A percentile compares a stretch with the other conserved stretches of the same genome.
phyloP scores from a whole-genome alignment of 164 flowering plant species.

The Dillenia suffruticosa region DNA sequence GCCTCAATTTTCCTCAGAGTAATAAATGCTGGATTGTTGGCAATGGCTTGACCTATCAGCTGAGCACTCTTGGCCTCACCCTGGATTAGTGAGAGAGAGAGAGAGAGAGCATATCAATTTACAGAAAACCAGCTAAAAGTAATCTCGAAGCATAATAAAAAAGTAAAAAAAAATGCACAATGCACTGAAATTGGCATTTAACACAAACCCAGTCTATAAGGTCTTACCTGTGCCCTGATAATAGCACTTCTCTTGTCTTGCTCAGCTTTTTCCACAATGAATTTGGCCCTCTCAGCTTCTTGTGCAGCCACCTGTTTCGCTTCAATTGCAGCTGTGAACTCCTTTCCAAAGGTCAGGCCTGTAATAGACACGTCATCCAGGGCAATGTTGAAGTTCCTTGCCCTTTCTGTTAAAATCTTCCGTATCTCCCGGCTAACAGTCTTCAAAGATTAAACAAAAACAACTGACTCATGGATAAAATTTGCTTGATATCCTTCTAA shows the following conservation, averaged over 20 bases:
- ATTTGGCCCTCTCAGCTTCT: slow-evolving; percentile 60
- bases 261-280: slow-evolving; percentile 63
- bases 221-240: slow-evolving; percentile 53
- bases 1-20: slow-evolving; percentile 52
- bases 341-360: slow-evolving; percentile 45
- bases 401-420: slow-evolving; percentile 51
- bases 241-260: slow-evolving; percentile 63
- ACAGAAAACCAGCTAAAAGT: neutral
- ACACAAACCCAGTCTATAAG: neutral
- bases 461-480: neutral
- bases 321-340: slow-evolving; percentile 62
- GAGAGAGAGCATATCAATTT: neutral
- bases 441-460: slow-evolving; percentile 16
- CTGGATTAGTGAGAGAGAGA: slow-evolving; percentile 17
- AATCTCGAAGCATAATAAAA: neutral
- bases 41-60: slow-evolving; percentile 56
- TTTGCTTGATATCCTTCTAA: too few species aligned
- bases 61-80: slow-evolving; percentile 70
- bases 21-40: slow-evolving; percentile 54
- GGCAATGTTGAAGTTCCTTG: slow-evolving; percentile 47
- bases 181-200: too few species aligned
- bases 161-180: too few species aligned
- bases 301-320: slow-evolving; percentile 64
- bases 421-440: slow-evolving; percentile 52
- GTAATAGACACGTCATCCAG: slow-evolving; percentile 68